Evolutionary conservation across 2,329 filamentous ascomycete species (phyloP).

Genomic region (Thielaviopsis ethacetica): DNA sequence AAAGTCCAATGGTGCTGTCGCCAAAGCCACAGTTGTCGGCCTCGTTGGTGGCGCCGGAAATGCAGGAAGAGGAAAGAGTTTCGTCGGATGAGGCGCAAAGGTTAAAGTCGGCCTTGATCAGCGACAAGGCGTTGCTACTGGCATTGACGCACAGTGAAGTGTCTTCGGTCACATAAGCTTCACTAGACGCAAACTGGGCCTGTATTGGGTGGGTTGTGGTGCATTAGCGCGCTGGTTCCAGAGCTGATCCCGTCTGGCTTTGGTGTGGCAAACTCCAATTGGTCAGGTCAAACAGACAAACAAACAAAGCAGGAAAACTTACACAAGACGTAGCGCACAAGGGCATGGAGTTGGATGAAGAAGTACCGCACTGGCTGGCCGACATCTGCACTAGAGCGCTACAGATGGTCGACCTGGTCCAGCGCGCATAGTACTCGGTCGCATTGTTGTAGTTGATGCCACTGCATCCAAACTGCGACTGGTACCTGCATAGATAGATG

Average conservation of each 20-base stretch:
- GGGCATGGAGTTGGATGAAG: slow-evolving; percentile 47
- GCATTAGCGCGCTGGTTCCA: not conserved
- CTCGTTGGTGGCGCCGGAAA: slow-evolving; percentile 65
- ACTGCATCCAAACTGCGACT: slow-evolving; percentile 63
- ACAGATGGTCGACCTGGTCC: slow-evolving; percentile 82
- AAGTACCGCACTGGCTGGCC: slow-evolving; percentile 48
- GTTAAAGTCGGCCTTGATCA: slow-evolving; percentile 84
- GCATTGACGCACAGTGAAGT: slow-evolving; percentile 53
- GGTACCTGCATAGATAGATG: slow-evolving; percentile 44
- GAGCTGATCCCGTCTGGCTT: not conserved
- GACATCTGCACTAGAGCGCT: slow-evolving; percentile 91
- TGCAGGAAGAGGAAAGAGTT: slow-evolving; percentile 58
- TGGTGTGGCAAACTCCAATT: slow-evolving; percentile 16
- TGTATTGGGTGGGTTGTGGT: slow-evolving; percentile 21
- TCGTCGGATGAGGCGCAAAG: slow-evolving; percentile 73
- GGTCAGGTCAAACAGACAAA: not conserved
- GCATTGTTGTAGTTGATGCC: slow-evolving; percentile 64
- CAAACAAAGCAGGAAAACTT: slow-evolving; percentile 18
- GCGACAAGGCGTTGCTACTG: slow-evolving; percentile 45
- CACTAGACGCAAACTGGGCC: slow-evolving; percentile 75
- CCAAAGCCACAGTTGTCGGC: slow-evolving; percentile 73
- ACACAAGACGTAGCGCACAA: slow-evolving; percentile 85
- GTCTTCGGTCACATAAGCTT: slow-evolving; percentile 69
- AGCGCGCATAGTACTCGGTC: slow-evolving; percentile 75
- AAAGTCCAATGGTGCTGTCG: slow-evolving; percentile 57